These are phyloP conservation scores for Chytriomyces hyalinus DNA, from an alignment of 192 early-diverging fungal genomes.

Conservation along the genomic window DNA sequence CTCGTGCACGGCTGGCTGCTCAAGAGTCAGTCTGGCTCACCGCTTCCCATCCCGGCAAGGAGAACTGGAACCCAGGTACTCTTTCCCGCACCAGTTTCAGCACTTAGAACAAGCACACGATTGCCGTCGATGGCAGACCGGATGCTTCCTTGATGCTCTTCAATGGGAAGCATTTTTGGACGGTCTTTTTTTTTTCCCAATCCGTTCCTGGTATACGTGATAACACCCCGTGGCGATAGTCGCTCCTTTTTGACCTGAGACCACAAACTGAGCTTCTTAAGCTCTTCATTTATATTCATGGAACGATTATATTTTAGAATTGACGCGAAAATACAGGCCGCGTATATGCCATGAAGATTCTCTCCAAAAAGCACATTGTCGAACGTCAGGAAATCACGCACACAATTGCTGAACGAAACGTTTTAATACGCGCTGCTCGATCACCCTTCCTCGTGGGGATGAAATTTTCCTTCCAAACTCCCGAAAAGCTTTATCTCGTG, in stretches of 20 bases:
- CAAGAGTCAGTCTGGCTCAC: too few species aligned
- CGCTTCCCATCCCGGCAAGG: background rate
- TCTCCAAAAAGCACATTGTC: conserved; percentile 93
- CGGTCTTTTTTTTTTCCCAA: too few species aligned
- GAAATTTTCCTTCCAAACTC: conserved; percentile 89
- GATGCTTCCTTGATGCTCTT: background rate
- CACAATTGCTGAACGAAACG: conserved; percentile 88
- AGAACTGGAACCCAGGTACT: background rate
- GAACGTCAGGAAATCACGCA: conserved; percentile 91
- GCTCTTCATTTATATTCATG: too few species aligned
- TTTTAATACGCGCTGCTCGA: conserved; percentile 60
- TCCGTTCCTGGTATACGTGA: too few species aligned
- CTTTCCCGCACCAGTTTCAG: background rate
- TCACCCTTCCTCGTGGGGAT: conserved; percentile 93
- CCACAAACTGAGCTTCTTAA: too few species aligned
- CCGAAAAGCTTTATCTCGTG: conserved; percentile 78
- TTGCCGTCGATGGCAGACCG: background rate
- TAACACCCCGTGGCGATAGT: too few species aligned
- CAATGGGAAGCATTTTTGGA: background rate
- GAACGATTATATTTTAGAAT: background rate
- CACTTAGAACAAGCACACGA: background rate
- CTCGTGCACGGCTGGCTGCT: too few species aligned
- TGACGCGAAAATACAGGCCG: conserved; percentile 54
- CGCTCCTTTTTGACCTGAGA: too few species aligned
- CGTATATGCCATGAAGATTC: conserved; percentile 97